Evolutionary conservation across 129 eudicot species (phyloP).

Genomic region (Scalesia atractyloides): DNA sequence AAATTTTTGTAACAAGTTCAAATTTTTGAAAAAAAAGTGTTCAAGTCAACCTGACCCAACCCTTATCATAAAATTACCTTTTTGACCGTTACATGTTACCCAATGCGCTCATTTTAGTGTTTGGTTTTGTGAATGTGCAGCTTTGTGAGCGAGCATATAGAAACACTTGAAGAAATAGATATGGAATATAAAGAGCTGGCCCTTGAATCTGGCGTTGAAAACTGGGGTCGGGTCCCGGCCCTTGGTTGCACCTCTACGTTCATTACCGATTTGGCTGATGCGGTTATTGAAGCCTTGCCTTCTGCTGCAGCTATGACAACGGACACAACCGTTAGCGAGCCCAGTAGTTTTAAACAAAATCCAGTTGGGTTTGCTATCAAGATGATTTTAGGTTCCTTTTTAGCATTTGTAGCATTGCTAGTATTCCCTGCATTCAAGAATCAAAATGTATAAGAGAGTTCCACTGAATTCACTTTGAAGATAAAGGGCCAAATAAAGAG

Average conservation of each 20-base stretch:
- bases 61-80: background rate
- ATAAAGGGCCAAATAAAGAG: constrained; percentile 14
- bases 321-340: constrained; percentile 25
- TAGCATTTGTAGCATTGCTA: constrained; percentile 75
- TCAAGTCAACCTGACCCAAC: constrained; percentile 1
- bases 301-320: constrained; percentile 69
- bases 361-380: constrained; percentile 50
- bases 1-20: background rate
- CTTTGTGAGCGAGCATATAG: constrained; percentile 98
- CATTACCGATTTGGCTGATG: constrained; percentile 85
- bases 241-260: constrained; percentile 73
- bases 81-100: background rate
- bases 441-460: constrained; percentile 26
- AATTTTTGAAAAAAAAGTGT: background rate
- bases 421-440: constrained; percentile 68
- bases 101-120: background rate
- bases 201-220: constrained; percentile 79
- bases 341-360: constrained; percentile 35
- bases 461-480: background rate
- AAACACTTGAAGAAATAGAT: constrained; percentile 94
- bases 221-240: constrained; percentile 99
- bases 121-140: constrained; percentile 42
- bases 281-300: constrained; percentile 96
- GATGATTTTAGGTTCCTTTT: constrained; percentile 74
- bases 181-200: constrained; percentile 93